Conservation (phyloP, 2,329 filamentous ascomycete species). For the Nannizziopsis arthrosporioides region DNA sequence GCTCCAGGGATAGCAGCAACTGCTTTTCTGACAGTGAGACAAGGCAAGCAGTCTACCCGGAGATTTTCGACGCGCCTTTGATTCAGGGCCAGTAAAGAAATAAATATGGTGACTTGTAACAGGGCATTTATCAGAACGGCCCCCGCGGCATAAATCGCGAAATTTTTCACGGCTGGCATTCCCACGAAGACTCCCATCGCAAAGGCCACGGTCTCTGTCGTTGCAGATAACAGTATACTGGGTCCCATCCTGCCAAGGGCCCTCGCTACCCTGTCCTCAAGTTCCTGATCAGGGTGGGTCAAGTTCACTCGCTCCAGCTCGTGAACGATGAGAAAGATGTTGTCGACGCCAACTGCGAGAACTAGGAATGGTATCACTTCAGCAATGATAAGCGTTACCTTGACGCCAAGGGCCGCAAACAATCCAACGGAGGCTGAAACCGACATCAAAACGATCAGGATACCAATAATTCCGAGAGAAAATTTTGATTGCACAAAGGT, state of each 20-base stretch:
- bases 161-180: conserved; percentile 96
- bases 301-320: conserved; percentile 93
- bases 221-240: conserved; percentile 88
- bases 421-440: conserved; percentile 90
- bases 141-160: conserved; percentile 89
- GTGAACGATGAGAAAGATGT: conserved; percentile 97
- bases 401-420: conserved; percentile 83
- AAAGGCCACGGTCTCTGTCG: conserved; percentile 88
- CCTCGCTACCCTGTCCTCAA: conserved; percentile 74
- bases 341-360: conserved; percentile 91
- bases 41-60: conserved; percentile 85
- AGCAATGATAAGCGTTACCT: conserved; percentile 93
- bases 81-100: conserved; percentile 82
- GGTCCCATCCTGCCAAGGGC: conserved; percentile 94
- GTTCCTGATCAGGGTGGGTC: conserved; percentile 76
- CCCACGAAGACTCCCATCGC: conserved; percentile 84
- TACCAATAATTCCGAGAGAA: conserved; percentile 84
- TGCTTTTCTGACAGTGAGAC: conserved; percentile 66
- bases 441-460: conserved; percentile 92
- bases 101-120: conserved; percentile 94
- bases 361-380: conserved; percentile 98
- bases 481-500: conserved; percentile 94
- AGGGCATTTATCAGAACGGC: conserved; percentile 94
- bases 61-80: conserved; percentile 81
- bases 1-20: conserved; percentile 52